Evolutionary conservation across 345 rosid genomes (phyloP).

Genomic region (Trapa bicornis): DNA sequence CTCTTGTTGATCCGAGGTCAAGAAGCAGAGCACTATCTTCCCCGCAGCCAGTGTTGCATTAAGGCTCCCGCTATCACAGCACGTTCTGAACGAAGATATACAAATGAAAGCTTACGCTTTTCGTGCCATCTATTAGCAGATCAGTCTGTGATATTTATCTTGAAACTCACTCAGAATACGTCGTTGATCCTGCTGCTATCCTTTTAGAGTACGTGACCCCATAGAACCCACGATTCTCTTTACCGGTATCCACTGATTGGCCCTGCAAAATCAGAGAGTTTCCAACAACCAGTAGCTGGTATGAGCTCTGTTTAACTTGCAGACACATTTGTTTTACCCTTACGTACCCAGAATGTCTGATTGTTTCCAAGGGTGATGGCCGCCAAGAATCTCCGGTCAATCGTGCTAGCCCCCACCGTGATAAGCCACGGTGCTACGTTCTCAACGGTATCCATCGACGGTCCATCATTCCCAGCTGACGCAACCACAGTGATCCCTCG

Average conservation of each 20-base stretch:
- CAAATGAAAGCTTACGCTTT: not conserved
- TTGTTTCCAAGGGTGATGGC: constrained; percentile 23
- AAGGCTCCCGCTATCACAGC: constrained; percentile 24
- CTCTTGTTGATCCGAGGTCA: constrained; percentile 12
- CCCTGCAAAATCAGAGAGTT: constrained; percentile 16
- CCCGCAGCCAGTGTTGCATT: constrained; percentile 30
- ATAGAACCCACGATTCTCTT: constrained; percentile 14
- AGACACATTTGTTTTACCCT: constrained; percentile 10
- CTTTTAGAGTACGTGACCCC: constrained; percentile 25
- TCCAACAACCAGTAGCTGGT: not conserved
- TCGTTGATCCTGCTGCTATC: constrained; percentile 14
- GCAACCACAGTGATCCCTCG: constrained; percentile 23
- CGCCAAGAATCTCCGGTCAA: constrained; percentile 18
- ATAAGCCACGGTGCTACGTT: constrained; percentile 30
- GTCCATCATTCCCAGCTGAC: constrained; percentile 27
- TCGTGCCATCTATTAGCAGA: not conserved
- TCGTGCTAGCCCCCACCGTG: constrained; percentile 25
- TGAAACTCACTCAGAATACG: constrained; percentile 11
- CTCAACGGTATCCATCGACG: constrained; percentile 8
- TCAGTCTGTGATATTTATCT: not conserved
- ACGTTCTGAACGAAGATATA: constrained; percentile 13
- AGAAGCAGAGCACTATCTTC: constrained; percentile 29
- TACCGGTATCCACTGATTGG: constrained; percentile 13
- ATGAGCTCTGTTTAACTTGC: not conserved
- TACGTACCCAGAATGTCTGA: constrained; percentile 14